Base-by-base conservation (phyloP, 2,329 filamentous ascomycete species). In the Phyllosticta capitalensis region DNA sequence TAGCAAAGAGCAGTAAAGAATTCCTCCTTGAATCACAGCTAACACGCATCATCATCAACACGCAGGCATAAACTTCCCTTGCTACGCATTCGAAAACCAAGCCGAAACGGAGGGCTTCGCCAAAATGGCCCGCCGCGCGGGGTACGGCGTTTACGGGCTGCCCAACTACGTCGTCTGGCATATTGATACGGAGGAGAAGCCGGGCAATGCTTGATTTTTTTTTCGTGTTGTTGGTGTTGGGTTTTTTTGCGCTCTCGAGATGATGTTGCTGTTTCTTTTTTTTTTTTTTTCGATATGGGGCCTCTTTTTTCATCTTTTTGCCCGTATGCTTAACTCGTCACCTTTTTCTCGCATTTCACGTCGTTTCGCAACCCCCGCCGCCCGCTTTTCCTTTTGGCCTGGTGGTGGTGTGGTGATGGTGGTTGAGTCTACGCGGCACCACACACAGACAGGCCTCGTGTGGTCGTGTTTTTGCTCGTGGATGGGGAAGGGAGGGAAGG, bases 131-230 rank as follows among this genome's bases (percentile, higher is more conserved):
- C 96, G 95, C 78, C 83, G 91, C 64, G 94, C 94, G 19, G 94
- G 94, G 52, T 97, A 96, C 72, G 82, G 90, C 69, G 94, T 99
- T 24, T 83, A 90, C 66, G 94, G 94, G 52, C 79, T 99, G 59
- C 94, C 92, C 50, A 99, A 99, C 74, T 99, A 99, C 72, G 87
- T 99, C 55, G 92, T 99, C 61, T 99, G 94, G 94, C 94, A 99
- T 72, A 89, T 96, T 68, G 94, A 99, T 73, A 99, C 94, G 2
- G 85, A 92, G 60, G 94, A 99, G 79, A 96, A 96, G 80, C 83
- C 85, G 33, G 90, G 91, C 33, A 97, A 97, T 72, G 24, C 51
- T 58, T 17, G 38, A 26, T 22, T 28, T 7, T 53, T 19, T 50
- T 19, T 20, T 22, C 21, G 17, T 53, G n/a, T 49, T 52, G 14